Base-by-base conservation (phyloP, 2,329 filamentous ascomycete species). In the Cladophialophora psammophila region DNA sequence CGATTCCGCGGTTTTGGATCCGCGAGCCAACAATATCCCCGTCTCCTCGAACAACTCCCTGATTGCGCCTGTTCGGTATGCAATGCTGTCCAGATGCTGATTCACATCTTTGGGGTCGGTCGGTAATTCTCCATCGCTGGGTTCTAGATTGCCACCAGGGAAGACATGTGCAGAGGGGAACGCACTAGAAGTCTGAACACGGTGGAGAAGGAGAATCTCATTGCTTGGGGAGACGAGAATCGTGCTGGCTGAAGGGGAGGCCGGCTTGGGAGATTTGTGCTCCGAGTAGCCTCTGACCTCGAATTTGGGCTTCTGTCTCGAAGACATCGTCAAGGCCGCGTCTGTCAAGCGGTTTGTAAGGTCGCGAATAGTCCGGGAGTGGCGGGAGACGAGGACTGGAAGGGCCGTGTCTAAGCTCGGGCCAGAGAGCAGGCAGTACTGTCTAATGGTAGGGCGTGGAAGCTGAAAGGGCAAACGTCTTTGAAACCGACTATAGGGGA, bases 121-220 rank as follows among this genome's bases (percentile, higher is more conserved):
- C 0, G 79, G 78, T 0, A 87, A 83, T 20, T 78, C 73, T 36
- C 91, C 93, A 73, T 98, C 94, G 74, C 97, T 92, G 20, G 86
- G 86, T 0, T 86, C 78, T 12, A 93, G 90, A 26, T 97, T 84
- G 5, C 95, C 95, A 38, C 95, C 95, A 0, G 95, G 94, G 72
- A 99, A 99, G 68, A 99, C 95, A 76, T 98, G 93, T 0, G 94
- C 95, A 0, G 92, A 94, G 3, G 94, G 87, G 75, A 97, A 98
- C 2, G 93, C 91, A 0, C 87, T 88, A 0, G 92, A 95, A 0
- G 90, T 93, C 71, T 90, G 86, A 2, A 96, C 92, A 69, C 95
- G 90, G 77, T 93, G 93, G 8, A 98, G 87, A 18, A 98, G 87
- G 0, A 99, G 86, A 55, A 98, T 88, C 77, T 97, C 89, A 77